Conservation (phyloP, 2,329 filamentous ascomycete genomes). For the Hypoxylon sp. region DNA sequence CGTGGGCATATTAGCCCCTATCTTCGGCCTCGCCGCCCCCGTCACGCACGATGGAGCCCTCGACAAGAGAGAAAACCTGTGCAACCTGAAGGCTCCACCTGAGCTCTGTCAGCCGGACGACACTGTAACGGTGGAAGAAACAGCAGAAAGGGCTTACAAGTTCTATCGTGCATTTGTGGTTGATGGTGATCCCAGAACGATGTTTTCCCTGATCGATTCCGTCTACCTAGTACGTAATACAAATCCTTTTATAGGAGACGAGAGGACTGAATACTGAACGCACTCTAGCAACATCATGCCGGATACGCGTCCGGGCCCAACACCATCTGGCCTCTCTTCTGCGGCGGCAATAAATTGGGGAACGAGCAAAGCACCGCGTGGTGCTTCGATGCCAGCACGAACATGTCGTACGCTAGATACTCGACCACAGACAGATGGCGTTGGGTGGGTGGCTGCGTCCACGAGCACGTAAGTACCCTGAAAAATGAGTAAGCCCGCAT, state of each 20-base stretch:
- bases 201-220: constrained; percentile 60
- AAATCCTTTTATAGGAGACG: neutral
- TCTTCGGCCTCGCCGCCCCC: constrained; percentile 51
- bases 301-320: constrained; percentile 56
- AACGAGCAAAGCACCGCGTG: constrained; percentile 54
- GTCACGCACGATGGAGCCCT: constrained; percentile 42
- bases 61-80: constrained; percentile 57
- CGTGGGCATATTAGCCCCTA: constrained; percentile 50
- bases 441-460: constrained; percentile 60
- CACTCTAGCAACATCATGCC: constrained; percentile 56
- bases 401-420: constrained; percentile 60
- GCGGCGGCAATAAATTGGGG: constrained; percentile 55
- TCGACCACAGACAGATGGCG: constrained; percentile 57
- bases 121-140: constrained; percentile 56
- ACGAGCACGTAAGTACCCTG: constrained; percentile 57
- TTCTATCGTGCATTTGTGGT: constrained; percentile 60
- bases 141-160: constrained; percentile 57
- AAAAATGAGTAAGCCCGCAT: neutral
- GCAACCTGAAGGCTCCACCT: constrained; percentile 55
- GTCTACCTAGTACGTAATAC: constrained; percentile 54
- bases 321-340: constrained; percentile 59
- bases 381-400: constrained; percentile 58
- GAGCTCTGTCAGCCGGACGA: constrained; percentile 56
- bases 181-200: constrained; percentile 57
- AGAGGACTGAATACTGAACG: constrained; percentile 12